Conservation (phyloP, 495 filamentous ascomycete genomes). For the Thozetella sp. region DNA sequence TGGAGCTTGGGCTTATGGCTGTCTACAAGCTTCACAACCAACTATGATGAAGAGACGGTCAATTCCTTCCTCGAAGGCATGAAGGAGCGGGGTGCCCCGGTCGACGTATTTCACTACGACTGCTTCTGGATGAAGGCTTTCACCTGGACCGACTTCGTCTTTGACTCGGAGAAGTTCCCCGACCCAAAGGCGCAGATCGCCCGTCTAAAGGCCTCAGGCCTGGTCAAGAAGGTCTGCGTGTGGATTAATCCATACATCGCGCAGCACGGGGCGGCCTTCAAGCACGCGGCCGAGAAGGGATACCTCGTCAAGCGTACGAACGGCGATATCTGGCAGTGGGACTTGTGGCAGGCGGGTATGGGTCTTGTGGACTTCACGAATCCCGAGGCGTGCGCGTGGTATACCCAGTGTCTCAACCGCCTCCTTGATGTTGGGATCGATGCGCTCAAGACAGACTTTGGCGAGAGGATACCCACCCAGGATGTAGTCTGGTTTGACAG, state of each 20-base stretch:
- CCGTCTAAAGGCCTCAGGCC: conserved; percentile 58
- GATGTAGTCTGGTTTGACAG: conserved; percentile 61
- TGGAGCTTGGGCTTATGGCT: conserved; percentile 77
- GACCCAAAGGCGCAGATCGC: conserved; percentile 64
- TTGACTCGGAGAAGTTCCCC: conserved; percentile 68
- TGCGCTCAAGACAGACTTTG: conserved; percentile 75
- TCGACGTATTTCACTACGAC: conserved; percentile 74
- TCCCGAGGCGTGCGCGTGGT: conserved; percentile 66
- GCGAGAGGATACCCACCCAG: conserved; percentile 66
- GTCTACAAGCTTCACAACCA: conserved; percentile 70
- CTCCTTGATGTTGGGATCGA: conserved; percentile 70
- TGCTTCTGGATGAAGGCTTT: conserved; percentile 69
- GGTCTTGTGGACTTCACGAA: conserved; percentile 76
- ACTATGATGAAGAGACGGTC: conserved; percentile 69
- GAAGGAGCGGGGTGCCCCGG: conserved; percentile 62
- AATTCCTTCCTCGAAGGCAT: conserved; percentile 69
- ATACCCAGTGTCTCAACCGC: conserved; percentile 51
- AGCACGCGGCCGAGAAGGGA: conserved; percentile 63
- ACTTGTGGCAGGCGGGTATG: conserved; percentile 77
- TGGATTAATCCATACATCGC: conserved; percentile 76
- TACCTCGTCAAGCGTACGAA: conserved; percentile 72
- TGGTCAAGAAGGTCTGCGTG: conserved; percentile 64
- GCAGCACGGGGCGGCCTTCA: conserved; percentile 67
- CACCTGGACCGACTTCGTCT: conserved; percentile 76
- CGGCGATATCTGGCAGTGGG: conserved; percentile 74